Evolutionary conservation across 139 green algal genomes (phyloP).

Genomic region (Eudorina sp.): DNA sequence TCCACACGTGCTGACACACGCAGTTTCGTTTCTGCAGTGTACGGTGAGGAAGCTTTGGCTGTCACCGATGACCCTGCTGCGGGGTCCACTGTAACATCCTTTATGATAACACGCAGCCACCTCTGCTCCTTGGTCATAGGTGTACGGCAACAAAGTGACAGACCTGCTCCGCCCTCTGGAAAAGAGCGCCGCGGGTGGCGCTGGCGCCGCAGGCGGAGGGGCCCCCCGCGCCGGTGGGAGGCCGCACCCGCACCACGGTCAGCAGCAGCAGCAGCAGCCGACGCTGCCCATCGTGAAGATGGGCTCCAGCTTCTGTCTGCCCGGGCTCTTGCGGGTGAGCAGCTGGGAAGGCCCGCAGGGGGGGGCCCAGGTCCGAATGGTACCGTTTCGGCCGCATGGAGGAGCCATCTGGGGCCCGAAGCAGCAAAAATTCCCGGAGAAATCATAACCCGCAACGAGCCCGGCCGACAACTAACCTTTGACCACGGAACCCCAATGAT

Average conservation of each 20-base stretch:
- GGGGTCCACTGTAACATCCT: no score
- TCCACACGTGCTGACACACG: no score
- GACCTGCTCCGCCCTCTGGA: slow-evolving; percentile 74
- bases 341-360: not conserved
- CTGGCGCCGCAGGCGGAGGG: not conserved
- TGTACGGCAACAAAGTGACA: slow-evolving; percentile 87
- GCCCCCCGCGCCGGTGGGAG: not conserved
- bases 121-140: slow-evolving; percentile 57
- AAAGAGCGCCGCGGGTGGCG: not conserved
- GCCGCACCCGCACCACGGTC: no score
- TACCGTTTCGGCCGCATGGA: no score
- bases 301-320: slow-evolving; percentile 70
- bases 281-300: slow-evolving; percentile 49
- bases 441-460: no score
- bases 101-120: not conserved
- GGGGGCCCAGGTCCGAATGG: no score
- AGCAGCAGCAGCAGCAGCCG: not conserved
- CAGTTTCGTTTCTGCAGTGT: no score
- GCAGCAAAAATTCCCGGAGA: no score
- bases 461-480: no score
- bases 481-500: no score
- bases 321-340: slow-evolving; percentile 25
- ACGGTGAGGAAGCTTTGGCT: not conserved
- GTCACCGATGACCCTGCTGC: no score
- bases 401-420: no score